phyloP scores from a whole-genome alignment of 2,329 filamentous ascomycete genomes.

The Xylariaceae sp. region DNA sequence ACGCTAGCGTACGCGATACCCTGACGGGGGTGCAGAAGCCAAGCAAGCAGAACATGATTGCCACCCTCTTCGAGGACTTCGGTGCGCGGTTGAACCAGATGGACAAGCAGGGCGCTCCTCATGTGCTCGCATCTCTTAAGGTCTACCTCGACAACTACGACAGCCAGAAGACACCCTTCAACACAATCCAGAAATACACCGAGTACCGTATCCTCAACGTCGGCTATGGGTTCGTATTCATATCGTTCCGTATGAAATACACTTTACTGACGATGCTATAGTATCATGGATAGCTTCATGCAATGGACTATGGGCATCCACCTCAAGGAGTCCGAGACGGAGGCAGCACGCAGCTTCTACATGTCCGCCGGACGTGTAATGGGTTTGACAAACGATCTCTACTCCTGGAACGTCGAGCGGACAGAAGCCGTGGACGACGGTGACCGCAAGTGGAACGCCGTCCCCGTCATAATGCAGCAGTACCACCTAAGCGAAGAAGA shows the following conservation, averaged over 20 bases:
- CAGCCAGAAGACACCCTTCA: slow-evolving; percentile 23
- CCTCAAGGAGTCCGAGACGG: slow-evolving; percentile 22
- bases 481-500: slow-evolving; percentile 21
- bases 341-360: slow-evolving; percentile 20
- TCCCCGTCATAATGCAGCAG: slow-evolving; percentile 23
- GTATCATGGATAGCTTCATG: slow-evolving; percentile 26
- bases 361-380: slow-evolving; percentile 23
- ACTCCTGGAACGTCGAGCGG: slow-evolving; percentile 24
- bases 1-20: slow-evolving; percentile 19
- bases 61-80: slow-evolving; percentile 20
- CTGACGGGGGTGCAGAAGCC: slow-evolving; percentile 12
- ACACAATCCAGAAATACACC: slow-evolving; percentile 22
- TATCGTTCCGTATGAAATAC: background rate
- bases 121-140: slow-evolving; percentile 19
- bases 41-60: slow-evolving; percentile 18
- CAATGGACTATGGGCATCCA: slow-evolving; percentile 22
- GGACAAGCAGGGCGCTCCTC: slow-evolving; percentile 20
- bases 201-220: slow-evolving; percentile 24
- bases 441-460: slow-evolving; percentile 24
- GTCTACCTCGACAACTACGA: slow-evolving; percentile 24
- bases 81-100: slow-evolving; percentile 17
- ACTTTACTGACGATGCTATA: slow-evolving; percentile 3
- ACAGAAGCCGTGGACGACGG: slow-evolving; percentile 16
- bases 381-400: slow-evolving; percentile 24
- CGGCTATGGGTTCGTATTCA: slow-evolving; percentile 18